These are phyloP conservation scores for Akanthomyces muscarius DNA, from an alignment of 2,329 filamentous ascomycete genomes.

Conservation along the genomic window DNA sequence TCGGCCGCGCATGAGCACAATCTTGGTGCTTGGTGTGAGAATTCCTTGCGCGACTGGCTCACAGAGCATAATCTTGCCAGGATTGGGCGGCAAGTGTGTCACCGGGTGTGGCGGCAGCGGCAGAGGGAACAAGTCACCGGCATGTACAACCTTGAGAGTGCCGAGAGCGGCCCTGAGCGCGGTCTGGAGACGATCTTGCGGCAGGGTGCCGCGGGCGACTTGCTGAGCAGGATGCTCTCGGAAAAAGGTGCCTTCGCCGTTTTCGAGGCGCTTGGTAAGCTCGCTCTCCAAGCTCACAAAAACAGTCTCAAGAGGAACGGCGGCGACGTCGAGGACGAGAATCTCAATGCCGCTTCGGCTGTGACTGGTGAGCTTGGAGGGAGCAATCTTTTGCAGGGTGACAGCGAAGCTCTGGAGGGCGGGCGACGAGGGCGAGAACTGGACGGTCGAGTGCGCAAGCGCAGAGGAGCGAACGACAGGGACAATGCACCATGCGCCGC, in stretches of 20 bases:
- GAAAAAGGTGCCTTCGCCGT: conserved; percentile 79
- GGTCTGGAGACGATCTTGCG: conserved; percentile 57
- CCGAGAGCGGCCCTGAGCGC: conserved; percentile 72
- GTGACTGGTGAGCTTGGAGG: conserved; percentile 68
- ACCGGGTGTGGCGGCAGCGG: conserved; percentile 80
- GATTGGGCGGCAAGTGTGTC: conserved; percentile 77
- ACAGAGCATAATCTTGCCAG: conserved; percentile 85
- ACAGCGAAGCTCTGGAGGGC: conserved; percentile 77
- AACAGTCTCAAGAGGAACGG: conserved; percentile 76
- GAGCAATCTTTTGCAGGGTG: conserved; percentile 66
- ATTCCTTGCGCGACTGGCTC: conserved; percentile 91
- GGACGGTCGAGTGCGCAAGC: conserved; percentile 71
- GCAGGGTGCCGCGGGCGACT: conserved; percentile 33
- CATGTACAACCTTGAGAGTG: conserved; percentile 71
- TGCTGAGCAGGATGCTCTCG: conserved; percentile 50
- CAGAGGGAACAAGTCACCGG: conserved; percentile 73
- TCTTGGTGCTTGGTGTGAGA: conserved; percentile 71
- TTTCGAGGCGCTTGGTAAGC: conserved; percentile 72
- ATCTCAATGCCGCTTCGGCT: conserved; percentile 79
- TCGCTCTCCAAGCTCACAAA: conserved; percentile 84
- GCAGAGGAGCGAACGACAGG: conserved; percentile 64
- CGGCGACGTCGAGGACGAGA: conserved; percentile 73
- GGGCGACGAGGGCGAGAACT: conserved; percentile 68
- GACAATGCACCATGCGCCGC: conserved; percentile 78
- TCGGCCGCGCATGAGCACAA: conserved; percentile 69